phyloP scores from a whole-genome alignment of 495 filamentous ascomycete genomes.

The Bacidia gigantensis region DNA sequence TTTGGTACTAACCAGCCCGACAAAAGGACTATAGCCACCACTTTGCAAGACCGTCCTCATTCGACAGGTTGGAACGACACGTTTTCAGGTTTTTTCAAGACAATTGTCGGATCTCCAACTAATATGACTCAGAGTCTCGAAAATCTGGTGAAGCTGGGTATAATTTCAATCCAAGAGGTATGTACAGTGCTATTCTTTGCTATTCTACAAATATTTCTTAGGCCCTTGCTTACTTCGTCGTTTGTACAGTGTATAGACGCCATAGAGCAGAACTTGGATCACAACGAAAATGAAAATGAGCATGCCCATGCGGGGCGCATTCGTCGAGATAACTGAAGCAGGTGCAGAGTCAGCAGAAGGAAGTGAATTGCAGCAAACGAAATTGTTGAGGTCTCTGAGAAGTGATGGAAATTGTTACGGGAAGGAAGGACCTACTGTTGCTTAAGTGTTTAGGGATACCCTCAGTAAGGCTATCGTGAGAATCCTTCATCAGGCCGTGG shows the following conservation, averaged over 20 bases:
- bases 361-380: background rate
- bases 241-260: slow-evolving; percentile 69
- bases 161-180: background rate
- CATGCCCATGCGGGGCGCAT: slow-evolving; percentile 52
- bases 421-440: slow-evolving; percentile 22
- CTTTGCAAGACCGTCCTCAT: too few species aligned
- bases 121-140: background rate
- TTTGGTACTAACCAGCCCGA: too few species aligned
- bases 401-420: background rate
- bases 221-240: slow-evolving; percentile 56
- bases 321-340: slow-evolving; percentile 42
- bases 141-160: background rate
- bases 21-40: too few species aligned
- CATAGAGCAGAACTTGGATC: slow-evolving; percentile 58
- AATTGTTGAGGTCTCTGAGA: background rate
- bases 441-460: slow-evolving; percentile 39
- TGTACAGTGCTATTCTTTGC: background rate
- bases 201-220: slow-evolving; percentile 77
- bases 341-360: too few species aligned
- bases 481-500: slow-evolving; percentile 56
- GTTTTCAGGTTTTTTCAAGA: too few species aligned
- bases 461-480: slow-evolving; percentile 52
- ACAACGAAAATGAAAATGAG: slow-evolving; percentile 63
- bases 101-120: too few species aligned
- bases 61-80: too few species aligned